A percentile compares a stretch with the other conserved stretches of the same genome.
Conservation (phyloP, 2,329 filamentous ascomycete genomes). For the Clarireedia monteithiana region DNA sequence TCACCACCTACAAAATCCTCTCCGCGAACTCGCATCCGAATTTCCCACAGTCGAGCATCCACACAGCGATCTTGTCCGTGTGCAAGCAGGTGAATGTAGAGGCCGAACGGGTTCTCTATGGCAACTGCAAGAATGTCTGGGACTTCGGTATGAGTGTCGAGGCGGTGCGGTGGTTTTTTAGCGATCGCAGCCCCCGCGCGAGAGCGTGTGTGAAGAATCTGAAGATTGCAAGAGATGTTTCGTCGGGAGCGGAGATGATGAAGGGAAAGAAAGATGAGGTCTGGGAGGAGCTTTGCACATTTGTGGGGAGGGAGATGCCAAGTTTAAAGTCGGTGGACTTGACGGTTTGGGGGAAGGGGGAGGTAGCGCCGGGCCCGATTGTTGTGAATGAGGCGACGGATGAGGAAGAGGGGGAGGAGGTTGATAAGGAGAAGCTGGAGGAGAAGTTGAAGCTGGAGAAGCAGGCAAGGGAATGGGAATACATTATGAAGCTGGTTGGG, state of each 20-base stretch:
- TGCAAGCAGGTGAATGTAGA: constrained; percentile 17
- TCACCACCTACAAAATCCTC: constrained; percentile 24
- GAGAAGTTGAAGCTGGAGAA: background rate
- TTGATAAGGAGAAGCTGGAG: background rate
- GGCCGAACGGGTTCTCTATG: constrained; percentile 22
- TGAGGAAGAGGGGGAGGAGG: background rate
- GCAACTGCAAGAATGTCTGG: constrained; percentile 10
- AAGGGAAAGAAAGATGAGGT: constrained; percentile 1
- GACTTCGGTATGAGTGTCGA: constrained; percentile 23
- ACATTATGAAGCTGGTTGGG: constrained; percentile 14
- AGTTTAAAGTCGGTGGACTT: constrained; percentile 18
- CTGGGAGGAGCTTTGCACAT: constrained; percentile 18
- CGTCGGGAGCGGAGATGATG: background rate
- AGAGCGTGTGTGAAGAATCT: constrained; percentile 15
- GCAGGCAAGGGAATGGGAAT: constrained; percentile 20
- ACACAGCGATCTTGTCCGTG: constrained; percentile 14
- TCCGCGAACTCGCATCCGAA: constrained; percentile 15
- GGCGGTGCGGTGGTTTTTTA: constrained; percentile 17
- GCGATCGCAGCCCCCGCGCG: constrained; percentile 15
- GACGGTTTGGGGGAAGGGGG: constrained; percentile 19
- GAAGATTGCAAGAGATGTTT: constrained; percentile 19
- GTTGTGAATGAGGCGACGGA: background rate
- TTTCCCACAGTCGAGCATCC: constrained; percentile 12
- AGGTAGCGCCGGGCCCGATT: background rate
- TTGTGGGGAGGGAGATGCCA: constrained; percentile 9